A percentile compares a stretch with the other conserved stretches of the same genome.
Conservation (phyloP, 345 rosid genomes). For the Gossypium rotundifolium region DNA sequence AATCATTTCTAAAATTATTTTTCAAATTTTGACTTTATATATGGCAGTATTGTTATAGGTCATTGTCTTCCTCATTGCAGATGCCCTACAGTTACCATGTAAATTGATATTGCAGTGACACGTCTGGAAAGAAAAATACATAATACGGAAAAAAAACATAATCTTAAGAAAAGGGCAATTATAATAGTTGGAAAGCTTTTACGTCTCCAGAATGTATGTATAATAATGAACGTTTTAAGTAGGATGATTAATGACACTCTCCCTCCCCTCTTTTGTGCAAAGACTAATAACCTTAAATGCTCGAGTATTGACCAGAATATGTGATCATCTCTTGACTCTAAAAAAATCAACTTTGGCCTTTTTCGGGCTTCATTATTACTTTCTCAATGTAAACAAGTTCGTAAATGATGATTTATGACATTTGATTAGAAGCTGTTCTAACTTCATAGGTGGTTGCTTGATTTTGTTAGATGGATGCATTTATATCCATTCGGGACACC, state of each 20-base stretch:
- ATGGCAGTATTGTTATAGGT: neutral
- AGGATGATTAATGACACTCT: neutral
- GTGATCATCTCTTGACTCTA: neutral
- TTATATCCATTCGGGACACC: neutral
- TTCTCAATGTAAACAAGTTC: neutral
- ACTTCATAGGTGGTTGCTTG: neutral
- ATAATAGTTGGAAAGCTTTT: neutral
- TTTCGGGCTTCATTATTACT: neutral
- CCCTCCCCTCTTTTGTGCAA: too few species aligned
- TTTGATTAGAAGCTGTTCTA: neutral
- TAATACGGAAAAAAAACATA: neutral
- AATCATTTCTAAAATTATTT: neutral
- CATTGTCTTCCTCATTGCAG: neutral
- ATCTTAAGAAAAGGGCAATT: neutral
- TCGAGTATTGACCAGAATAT: neutral
- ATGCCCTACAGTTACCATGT: neutral
- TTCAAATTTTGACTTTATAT: neutral
- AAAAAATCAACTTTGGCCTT: neutral
- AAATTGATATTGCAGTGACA: neutral
- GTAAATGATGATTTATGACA: neutral
- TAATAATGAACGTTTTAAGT: neutral
- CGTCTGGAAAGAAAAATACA: neutral
- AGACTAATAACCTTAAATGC: neutral
- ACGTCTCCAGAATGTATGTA: neutral
- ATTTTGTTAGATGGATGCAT: constrained; percentile 1